Conservation (phyloP, 2,329 filamentous ascomycete genomes). For the Colletotrichum musicola region DNA sequence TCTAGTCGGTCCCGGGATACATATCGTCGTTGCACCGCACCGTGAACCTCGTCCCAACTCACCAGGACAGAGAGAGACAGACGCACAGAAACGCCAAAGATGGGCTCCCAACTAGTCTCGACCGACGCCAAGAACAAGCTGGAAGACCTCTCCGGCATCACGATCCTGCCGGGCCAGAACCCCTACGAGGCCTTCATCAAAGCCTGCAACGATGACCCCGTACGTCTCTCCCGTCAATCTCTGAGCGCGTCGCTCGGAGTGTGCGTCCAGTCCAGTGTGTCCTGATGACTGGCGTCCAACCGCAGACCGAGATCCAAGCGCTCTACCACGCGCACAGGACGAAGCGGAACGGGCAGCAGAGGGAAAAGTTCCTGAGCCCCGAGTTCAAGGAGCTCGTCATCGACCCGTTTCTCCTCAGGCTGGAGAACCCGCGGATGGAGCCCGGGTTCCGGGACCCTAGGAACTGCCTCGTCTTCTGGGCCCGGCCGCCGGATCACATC, state of each 20-base stretch:
- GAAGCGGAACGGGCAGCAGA: conserved; percentile 82
- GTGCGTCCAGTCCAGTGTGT: neutral
- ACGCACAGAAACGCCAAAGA: conserved; percentile 34
- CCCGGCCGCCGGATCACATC: conserved; percentile 80
- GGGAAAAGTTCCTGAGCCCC: conserved; percentile 75
- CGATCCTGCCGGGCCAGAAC: conserved; percentile 69
- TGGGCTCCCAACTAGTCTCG: conserved; percentile 53
- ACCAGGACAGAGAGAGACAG: too few relatives aligned
- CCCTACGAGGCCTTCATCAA: conserved; percentile 82
- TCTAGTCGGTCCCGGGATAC: too few relatives aligned
- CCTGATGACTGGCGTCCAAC: conserved; percentile 8
- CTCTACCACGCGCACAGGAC: conserved; percentile 81
- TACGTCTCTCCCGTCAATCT: conserved; percentile 51
- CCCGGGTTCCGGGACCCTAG: conserved; percentile 80
- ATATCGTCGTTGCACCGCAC: too few relatives aligned
- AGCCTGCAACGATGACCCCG: conserved; percentile 74
- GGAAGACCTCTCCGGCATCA: conserved; percentile 66
- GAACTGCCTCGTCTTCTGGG: conserved; percentile 90
- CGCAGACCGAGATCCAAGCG: conserved; percentile 74
- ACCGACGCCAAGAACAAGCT: conserved; percentile 63
- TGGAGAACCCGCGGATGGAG: conserved; percentile 73
- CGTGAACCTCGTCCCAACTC: too few relatives aligned
- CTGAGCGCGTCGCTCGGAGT: neutral
- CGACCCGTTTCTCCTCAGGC: conserved; percentile 79
- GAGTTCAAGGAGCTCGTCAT: conserved; percentile 79